Evolutionary conservation across 2,329 filamentous ascomycete species (phyloP), one percentile per base, ranked within the genome.

Genomic region (Thermothelomyces thermophilus): DNA sequence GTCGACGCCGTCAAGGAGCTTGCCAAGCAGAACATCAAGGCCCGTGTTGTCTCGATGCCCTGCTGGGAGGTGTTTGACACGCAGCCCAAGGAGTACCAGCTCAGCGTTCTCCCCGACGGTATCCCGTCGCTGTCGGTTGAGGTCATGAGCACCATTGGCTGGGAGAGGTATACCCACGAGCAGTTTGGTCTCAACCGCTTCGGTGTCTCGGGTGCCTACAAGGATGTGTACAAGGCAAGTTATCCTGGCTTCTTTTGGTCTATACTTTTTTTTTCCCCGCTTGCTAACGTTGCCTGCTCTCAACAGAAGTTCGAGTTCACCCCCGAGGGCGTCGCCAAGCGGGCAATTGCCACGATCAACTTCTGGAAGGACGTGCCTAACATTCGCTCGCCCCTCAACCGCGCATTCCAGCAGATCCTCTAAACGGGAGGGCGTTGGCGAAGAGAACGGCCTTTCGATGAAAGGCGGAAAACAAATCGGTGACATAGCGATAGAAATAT

Each of bases 121-220:
- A 91, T 96, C 68, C 91, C 93, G 60, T 82, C 90, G 56, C 72
- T 98, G 71, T 94, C 87, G 50, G 87, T 98, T 61, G 93, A 98
- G 79, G 90, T 90, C 70, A 94, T 95, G 87, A 86, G 81, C 72
- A 98, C 93, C 61, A 84, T 96, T 73, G 93, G 93, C 62, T 98
- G 93, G 93, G 90, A 97, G 82, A 87, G 91, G 72, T 98, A 97
- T 77, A 87, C 90, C 53, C 91, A 98, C 75, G 93, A 98, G 83
- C 93, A 98, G 77, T 98, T 98, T 66, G 93, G 93, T 69, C 83
- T 98, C 61, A 98, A 98, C 86, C 83, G 93, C 69, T 98, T 98
- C 73, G 93, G 93, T 83, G 91, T 91, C 61, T 95, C 88, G 50
- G 93, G 91, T 65, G 86, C 91, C 60, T 97, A 97, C 80, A 91